Evolutionary conservation across 2,329 filamentous ascomycete species (phyloP), one percentile per base, ranked within the genome.

Genomic region (Fusarium cyanostomum): DNA sequence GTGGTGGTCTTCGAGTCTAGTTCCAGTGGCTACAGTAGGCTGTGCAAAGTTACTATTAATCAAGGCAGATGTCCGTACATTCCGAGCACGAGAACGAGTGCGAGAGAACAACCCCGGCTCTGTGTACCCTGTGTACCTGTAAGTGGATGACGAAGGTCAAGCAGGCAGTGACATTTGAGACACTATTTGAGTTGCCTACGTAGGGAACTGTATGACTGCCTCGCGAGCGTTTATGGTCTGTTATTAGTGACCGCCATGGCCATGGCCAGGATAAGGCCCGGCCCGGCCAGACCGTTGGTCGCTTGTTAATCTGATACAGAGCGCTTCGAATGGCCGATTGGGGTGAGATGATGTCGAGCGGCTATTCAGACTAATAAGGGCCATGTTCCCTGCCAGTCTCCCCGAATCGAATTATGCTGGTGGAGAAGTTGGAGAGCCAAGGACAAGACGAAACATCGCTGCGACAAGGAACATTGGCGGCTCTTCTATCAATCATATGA

Each of bases 301-400:
- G 38, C 27, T 12, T 37, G 18, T 21, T 54, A 58, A 56, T 51
- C 44, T 58, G 62, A 55, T 59, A 59, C 62, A 66, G 21, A 48
- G 52, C 52, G 57, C 52, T 65, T 65, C 52, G 34, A 24, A 42
- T 49, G 11, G 5, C 6, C 24, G 28, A 15, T 49, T 7, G 39
- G 13, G 38, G 33, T 53, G 59, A 62, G 37, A 50, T 56, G 35
- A 62, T 62, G n/a, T 16, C 38, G 33, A 48, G 53, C 59, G 54
- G 56, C 63, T 64, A 67, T 59, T 58, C 18, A 55, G 39, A 30
- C 45, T 44, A 52, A 34, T 28, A 33, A 15, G 30, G 45, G 21
- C 46, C 42, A 33, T 38, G 39, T 45, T 48, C 45, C 48, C 31
- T 48, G 48, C 33, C 15, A 24, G 11, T 28, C 21, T 18, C 34